Evolutionary conservation across 1,139 yeast species (phyloP).

Genomic region (Debaryomycetaceae sp.): DNA sequence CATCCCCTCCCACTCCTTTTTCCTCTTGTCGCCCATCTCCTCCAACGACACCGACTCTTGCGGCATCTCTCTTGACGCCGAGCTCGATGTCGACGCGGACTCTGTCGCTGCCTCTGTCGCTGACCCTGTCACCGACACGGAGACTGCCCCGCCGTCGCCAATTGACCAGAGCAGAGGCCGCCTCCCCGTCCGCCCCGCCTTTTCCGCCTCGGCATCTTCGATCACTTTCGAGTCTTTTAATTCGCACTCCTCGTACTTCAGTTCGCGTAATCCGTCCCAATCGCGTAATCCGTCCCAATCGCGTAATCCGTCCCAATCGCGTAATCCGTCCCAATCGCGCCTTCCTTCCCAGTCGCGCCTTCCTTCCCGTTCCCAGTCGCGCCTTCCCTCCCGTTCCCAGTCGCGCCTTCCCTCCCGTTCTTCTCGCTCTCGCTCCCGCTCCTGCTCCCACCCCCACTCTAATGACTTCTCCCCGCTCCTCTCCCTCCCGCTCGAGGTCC

Average conservation of each 20-base stretch:
- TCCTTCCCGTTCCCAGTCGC: neutral
- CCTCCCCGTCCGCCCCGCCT: neutral
- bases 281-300: neutral
- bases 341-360: neutral
- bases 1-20: conserved; percentile 9
- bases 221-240: neutral
- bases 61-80: neutral
- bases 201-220: neutral
- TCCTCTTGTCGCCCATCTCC: conserved; percentile 26
- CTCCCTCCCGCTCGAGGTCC: conserved; percentile 31
- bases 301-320: neutral
- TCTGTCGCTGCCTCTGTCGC: neutral
- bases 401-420: neutral
- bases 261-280: neutral
- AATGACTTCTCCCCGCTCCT: conserved; percentile 16
- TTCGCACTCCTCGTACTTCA: neutral
- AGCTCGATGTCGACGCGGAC: neutral
- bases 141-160: neutral
- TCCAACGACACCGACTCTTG: conserved; percentile 16
- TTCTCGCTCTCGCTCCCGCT: neutral
- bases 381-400: neutral
- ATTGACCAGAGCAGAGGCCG: neutral
- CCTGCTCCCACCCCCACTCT: neutral
- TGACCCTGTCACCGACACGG: neutral
- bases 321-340: neutral